phyloP scores from a whole-genome alignment of 306 rosid species.

The Dalbergia cochinchinensis region DNA sequence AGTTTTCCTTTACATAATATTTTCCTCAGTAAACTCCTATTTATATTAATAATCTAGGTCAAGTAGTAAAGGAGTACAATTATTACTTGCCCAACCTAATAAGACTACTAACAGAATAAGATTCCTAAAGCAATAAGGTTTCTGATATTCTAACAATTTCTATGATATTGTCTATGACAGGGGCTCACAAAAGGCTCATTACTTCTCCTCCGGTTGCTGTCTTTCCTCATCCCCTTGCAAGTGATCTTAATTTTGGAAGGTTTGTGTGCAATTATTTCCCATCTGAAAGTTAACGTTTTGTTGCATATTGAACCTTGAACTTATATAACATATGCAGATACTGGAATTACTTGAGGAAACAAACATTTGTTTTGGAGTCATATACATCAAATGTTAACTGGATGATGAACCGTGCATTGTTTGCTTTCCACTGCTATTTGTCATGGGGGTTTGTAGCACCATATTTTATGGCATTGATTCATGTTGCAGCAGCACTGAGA shows the following conservation, averaged over 20 bases:
- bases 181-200: conserved; percentile 92
- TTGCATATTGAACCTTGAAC: conserved; percentile 37
- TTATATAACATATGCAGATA: conserved; percentile 63
- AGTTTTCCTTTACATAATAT: conserved; percentile 34
- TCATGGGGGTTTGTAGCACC: conserved; percentile 97
- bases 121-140: conserved; percentile 20
- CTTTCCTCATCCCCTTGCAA: conserved; percentile 97
- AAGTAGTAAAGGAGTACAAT: neutral
- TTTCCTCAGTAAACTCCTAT: conserved; percentile 13
- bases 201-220: conserved; percentile 97
- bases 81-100: conserved; percentile 17
- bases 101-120: conserved; percentile 22
- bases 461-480: conserved; percentile 73
- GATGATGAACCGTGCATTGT: conserved; percentile 94
- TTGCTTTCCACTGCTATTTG: conserved; percentile 79
- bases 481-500: conserved; percentile 76
- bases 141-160: conserved; percentile 37
- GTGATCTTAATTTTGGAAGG: conserved; percentile 96
- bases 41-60: conserved; percentile 35
- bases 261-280: conserved; percentile 48
- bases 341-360: conserved; percentile 99
- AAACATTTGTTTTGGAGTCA: conserved; percentile 95
- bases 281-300: conserved; percentile 25
- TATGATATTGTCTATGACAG: conserved; percentile 56
- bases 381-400: conserved; percentile 77